Evolutionary conservation across 2,329 filamentous ascomycete genomes (phyloP).

Genomic region (Mariannaea elegans): DNA sequence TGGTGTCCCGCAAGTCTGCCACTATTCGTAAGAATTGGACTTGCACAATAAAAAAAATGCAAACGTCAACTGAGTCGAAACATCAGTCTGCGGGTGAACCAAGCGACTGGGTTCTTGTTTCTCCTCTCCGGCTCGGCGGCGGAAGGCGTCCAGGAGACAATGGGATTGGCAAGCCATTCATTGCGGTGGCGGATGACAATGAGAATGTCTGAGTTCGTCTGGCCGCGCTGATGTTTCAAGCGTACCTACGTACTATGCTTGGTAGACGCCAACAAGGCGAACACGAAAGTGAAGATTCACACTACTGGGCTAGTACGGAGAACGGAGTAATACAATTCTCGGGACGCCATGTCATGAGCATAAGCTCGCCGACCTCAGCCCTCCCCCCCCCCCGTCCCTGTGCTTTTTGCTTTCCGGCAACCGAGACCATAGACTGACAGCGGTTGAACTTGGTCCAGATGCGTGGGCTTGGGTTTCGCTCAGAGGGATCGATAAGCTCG

Average conservation of each 20-base stretch:
- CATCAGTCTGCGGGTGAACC: conserved; percentile 26
- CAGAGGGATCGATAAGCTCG: conserved; percentile 30
- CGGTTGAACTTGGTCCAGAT: not conserved
- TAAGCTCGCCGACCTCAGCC: conserved; percentile 8
- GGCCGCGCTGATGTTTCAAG: not conserved
- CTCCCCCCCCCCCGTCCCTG: not conserved
- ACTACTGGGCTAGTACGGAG: not conserved
- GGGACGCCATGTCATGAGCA: not conserved
- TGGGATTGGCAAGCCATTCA: conserved; percentile 1
- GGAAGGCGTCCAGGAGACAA: conserved; percentile 23
- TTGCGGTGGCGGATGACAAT: conserved; percentile 16
- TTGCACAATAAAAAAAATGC: conserved; percentile 10
- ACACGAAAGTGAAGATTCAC: conserved; percentile 13
- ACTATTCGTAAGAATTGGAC: not conserved
- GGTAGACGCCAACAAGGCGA: not conserved
- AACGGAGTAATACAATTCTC: not conserved
- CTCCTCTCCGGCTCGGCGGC: conserved; percentile 21
- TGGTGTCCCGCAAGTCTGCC: not conserved
- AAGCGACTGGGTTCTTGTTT: conserved; percentile 37
- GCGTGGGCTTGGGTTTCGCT: not conserved
- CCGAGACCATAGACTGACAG: conserved; percentile 7
- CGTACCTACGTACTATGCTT: not conserved
- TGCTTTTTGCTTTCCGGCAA: conserved; percentile 10
- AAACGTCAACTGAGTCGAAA: conserved; percentile 15
- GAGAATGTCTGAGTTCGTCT: not conserved